Percentiles rank a stretch among this genome's conserved stretches.
Evolutionary conservation across 257 asterid genomes (phyloP).

Genomic region (Nicotiana otophora): DNA sequence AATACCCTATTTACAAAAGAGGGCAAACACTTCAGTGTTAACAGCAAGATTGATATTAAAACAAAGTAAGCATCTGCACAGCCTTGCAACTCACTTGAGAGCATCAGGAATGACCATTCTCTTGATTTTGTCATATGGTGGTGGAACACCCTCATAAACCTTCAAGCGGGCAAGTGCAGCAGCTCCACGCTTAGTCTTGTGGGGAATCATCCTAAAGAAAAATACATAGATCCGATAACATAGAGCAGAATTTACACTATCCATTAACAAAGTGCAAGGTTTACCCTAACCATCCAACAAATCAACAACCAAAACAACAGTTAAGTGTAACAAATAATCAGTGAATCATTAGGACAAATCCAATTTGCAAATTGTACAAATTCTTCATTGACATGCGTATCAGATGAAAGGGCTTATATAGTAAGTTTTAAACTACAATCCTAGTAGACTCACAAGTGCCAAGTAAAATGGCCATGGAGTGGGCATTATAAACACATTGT

Average conservation of each 20-base stretch:
- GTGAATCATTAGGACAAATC: background rate
- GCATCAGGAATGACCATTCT: slow-evolving; percentile 90
- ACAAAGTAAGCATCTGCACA: background rate
- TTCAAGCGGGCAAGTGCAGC: slow-evolving; percentile 83
- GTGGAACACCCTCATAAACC: slow-evolving; percentile 74
- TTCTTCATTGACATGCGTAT: background rate
- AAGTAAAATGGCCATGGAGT: background rate
- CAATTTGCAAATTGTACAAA: background rate
- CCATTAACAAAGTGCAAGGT: too few species aligned
- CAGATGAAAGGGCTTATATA: background rate
- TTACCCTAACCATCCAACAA: background rate
- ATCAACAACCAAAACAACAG: too few species aligned
- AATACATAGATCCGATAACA: background rate
- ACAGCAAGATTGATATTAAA: background rate
- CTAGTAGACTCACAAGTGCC: too few species aligned
- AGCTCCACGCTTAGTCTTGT: slow-evolving; percentile 83
- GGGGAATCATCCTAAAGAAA: slow-evolving; percentile 65
- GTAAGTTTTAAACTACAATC: background rate
- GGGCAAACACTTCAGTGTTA: background rate
- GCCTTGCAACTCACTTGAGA: slow-evolving; percentile 48
- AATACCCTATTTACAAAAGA: slow-evolving; percentile 52
- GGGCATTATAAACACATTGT: background rate
- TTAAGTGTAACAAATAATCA: background rate
- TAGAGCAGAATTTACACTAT: too few species aligned
- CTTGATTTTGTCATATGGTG: slow-evolving; percentile 77